A percentile compares a stretch with the other conserved stretches of the same genome.
Evolutionary conservation across 208 protist species (phyloP).

Genomic region (Crithidia fasciculata): DNA sequence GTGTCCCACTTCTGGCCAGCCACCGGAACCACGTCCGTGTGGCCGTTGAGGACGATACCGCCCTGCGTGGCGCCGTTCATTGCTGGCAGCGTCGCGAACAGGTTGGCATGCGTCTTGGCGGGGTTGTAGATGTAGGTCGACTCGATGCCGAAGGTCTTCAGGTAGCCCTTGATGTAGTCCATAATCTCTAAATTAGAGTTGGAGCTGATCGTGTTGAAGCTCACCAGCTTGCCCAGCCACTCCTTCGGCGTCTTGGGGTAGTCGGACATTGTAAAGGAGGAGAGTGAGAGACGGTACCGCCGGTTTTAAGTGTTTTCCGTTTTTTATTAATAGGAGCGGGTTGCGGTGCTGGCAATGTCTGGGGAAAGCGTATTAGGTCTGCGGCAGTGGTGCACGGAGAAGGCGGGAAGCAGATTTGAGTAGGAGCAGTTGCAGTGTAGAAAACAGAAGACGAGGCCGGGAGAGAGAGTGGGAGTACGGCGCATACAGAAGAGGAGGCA

Average conservation of each 20-base stretch:
- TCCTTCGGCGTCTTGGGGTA: background rate
- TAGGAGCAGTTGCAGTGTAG: too few species aligned
- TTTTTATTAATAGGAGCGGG: too few species aligned
- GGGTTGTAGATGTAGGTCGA: constrained; percentile 34
- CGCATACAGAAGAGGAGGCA: too few species aligned
- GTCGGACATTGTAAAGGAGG: background rate
- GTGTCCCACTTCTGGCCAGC: constrained; percentile 55
- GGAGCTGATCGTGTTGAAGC: constrained; percentile 52
- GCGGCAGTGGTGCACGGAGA: too few species aligned
- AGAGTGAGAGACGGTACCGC: too few species aligned
- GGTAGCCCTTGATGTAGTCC: constrained; percentile 6
- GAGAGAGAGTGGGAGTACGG: too few species aligned
- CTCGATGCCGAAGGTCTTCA: constrained; percentile 34
- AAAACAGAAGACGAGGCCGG: too few species aligned
- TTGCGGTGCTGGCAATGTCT: too few species aligned
- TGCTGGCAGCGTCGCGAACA: constrained; percentile 55
- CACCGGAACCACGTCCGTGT: constrained; percentile 64
- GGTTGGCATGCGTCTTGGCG: constrained; percentile 46
- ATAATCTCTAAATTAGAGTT: constrained; percentile 52
- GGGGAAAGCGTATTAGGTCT: too few species aligned
- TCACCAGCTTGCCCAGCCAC: constrained; percentile 55
- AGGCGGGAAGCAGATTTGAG: too few species aligned
- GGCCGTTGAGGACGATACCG: constrained; percentile 55
- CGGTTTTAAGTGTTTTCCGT: too few species aligned
- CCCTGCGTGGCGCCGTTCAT: constrained; percentile 41